Percentiles rank a stretch among this genome's conserved stretches.
phyloP scores from a whole-genome alignment of 2,329 filamentous ascomycete species.

The Pseudogymnoascus sp. region DNA sequence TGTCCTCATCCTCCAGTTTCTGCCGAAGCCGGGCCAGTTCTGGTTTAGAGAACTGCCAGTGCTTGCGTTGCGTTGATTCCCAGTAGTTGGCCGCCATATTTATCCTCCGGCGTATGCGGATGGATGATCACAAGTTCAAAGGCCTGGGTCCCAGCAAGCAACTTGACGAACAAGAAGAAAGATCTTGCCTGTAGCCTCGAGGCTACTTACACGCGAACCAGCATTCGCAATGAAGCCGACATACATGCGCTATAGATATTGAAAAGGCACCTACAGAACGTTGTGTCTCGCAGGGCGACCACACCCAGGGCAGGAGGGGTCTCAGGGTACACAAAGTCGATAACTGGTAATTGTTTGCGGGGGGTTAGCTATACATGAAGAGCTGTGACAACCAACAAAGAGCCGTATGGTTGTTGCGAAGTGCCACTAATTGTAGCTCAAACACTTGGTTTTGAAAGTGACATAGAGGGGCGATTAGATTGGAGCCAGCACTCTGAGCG shows the following conservation, averaged over 20 bases:
- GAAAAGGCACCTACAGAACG: conserved; percentile 3
- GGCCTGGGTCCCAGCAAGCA: background rate
- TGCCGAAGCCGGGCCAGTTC: conserved; percentile 69
- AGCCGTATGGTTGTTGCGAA: background rate
- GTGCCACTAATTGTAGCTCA: background rate
- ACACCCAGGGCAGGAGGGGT: background rate
- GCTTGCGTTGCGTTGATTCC: conserved; percentile 83
- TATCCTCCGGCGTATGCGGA: background rate
- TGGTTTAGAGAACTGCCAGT: conserved; percentile 85
- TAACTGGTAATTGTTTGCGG: background rate
- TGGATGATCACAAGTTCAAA: background rate
- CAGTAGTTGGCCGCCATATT: conserved; percentile 92
- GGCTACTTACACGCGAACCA: background rate
- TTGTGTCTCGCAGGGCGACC: background rate
- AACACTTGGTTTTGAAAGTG: background rate
- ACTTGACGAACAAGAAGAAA: conserved; percentile 2
- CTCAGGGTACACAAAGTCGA: background rate
- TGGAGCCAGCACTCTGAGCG: background rate
- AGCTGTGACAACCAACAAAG: conserved; percentile 5
- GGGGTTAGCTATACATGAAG: conserved; percentile 2
- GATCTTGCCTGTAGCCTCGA: background rate
- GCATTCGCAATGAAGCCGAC: background rate
- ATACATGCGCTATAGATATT: conserved; percentile 1
- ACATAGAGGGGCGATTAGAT: conserved; percentile 2
- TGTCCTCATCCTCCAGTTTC: conserved; percentile 70